Evolutionary conservation across 148 eudicot genomes (phyloP).

Genomic region (Simmondsia chinensis): DNA sequence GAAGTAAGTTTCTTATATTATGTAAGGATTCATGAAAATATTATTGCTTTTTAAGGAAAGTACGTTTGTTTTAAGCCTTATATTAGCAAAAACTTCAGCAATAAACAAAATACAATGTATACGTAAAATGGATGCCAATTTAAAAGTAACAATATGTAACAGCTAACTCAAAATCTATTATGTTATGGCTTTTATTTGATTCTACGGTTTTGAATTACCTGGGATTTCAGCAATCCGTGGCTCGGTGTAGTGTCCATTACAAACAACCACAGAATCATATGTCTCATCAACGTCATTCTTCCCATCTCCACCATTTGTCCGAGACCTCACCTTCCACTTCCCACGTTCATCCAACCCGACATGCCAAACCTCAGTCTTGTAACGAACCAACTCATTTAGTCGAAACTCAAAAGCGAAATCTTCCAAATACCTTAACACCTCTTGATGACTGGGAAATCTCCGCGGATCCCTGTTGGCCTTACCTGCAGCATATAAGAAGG

Average conservation of each 20-base stretch:
- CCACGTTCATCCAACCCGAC: slow-evolving; percentile 41
- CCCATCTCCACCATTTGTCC: slow-evolving; percentile 10
- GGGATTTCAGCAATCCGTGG: slow-evolving; percentile 78
- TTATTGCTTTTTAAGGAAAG: too few relatives aligned
- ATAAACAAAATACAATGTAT: too few relatives aligned
- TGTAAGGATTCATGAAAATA: too few relatives aligned
- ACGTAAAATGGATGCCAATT: too few relatives aligned
- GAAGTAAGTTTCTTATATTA: too few relatives aligned
- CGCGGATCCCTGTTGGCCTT: slow-evolving; percentile 48
- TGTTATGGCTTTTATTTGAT: too few relatives aligned
- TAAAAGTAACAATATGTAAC: too few relatives aligned
- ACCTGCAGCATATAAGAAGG: slow-evolving; percentile 18
- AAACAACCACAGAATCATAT: slow-evolving; percentile 87
- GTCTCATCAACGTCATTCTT: slow-evolving; percentile 38
- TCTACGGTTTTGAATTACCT: too few relatives aligned
- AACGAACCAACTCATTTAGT: slow-evolving; percentile 52
- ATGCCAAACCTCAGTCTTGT: slow-evolving; percentile 43
- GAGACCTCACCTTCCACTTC: slow-evolving; percentile 52
- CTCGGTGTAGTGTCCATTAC: slow-evolving; percentile 87
- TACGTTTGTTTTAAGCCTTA: too few relatives aligned
- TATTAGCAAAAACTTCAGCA: background rate
- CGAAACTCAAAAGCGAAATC: slow-evolving; percentile 50
- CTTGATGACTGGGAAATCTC: slow-evolving; percentile 76
- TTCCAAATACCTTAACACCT: slow-evolving; percentile 74
- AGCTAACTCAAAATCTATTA: too few relatives aligned